phyloP scores from a whole-genome alignment of 371 early-diverging fungal species.

The Lichtheimia ramosa region DNA sequence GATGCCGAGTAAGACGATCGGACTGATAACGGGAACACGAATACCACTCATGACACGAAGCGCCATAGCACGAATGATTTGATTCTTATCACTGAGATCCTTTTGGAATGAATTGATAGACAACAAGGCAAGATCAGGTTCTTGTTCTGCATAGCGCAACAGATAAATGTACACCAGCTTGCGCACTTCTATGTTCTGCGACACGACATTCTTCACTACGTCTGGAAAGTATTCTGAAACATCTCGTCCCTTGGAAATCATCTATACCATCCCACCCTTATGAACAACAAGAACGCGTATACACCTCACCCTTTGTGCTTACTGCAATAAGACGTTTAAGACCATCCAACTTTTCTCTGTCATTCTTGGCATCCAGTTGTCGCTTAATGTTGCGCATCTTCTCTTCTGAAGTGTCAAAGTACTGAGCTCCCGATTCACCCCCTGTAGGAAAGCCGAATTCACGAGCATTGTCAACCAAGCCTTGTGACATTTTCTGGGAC shows the following conservation, averaged over 20 bases:
- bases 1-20: constrained; percentile 87
- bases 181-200: constrained; percentile 86
- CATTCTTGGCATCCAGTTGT: constrained; percentile 80
- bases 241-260: constrained; percentile 91
- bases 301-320: constrained; percentile 16
- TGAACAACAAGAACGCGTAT: not conserved
- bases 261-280: constrained; percentile 36
- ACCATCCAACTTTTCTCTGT: constrained; percentile 90
- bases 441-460: constrained; percentile 77
- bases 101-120: constrained; percentile 97
- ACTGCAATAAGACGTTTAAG: constrained; percentile 89
- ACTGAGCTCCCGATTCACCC: constrained; percentile 67
- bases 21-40: constrained; percentile 86
- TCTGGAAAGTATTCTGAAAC: constrained; percentile 92
- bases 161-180: constrained; percentile 95
- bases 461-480: constrained; percentile 82
- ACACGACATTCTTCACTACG: constrained; percentile 96
- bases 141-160: constrained; percentile 90
- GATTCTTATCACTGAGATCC: constrained; percentile 91
- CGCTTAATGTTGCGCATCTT: constrained; percentile 76
- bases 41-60: constrained; percentile 94
- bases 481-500: constrained; percentile 83
- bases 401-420: constrained; percentile 87
- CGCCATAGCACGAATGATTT: constrained; percentile 92
- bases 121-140: constrained; percentile 91